Evolutionary conservation across 768 basidiomycete genomes (phyloP).

Genomic region (Boletales sp.): DNA sequence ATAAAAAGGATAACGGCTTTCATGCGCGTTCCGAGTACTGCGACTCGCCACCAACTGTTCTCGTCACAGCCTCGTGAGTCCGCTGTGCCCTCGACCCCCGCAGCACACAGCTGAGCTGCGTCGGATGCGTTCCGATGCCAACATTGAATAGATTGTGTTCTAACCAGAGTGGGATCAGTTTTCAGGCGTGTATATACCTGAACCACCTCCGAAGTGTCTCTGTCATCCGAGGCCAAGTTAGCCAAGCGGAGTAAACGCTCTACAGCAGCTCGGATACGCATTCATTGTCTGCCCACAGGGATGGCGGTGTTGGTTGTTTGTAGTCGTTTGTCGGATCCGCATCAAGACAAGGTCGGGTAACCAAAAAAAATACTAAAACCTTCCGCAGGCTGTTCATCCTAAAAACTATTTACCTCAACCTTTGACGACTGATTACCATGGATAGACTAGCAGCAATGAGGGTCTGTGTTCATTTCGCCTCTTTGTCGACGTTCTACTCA

Average conservation of each 20-base stretch:
- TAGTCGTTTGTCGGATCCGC: slow-evolving; percentile 9
- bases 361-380: neutral
- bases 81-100: too few species aligned
- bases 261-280: too few species aligned
- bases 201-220: neutral
- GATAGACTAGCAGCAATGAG: slow-evolving; percentile 89
- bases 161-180: too few species aligned
- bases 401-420: slow-evolving; percentile 28
- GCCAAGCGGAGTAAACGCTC: too few species aligned
- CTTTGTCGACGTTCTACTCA: slow-evolving; percentile 5
- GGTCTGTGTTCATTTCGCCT: slow-evolving; percentile 37
- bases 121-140: too few species aligned
- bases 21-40: neutral
- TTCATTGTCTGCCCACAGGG: neutral
- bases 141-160: too few species aligned
- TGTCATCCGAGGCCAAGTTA: neutral
- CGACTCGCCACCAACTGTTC: too few species aligned
- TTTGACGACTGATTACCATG: slow-evolving; percentile 56
- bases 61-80: too few species aligned
- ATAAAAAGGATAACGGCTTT: too few species aligned
- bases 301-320: slow-evolving; percentile 17
- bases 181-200: too few species aligned
- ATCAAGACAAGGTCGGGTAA: too few species aligned
- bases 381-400: neutral
- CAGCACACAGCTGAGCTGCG: neutral